Evolutionary conservation across 2,329 filamentous ascomycete genomes (phyloP).

Genomic region (Fusarium dimerum): DNA sequence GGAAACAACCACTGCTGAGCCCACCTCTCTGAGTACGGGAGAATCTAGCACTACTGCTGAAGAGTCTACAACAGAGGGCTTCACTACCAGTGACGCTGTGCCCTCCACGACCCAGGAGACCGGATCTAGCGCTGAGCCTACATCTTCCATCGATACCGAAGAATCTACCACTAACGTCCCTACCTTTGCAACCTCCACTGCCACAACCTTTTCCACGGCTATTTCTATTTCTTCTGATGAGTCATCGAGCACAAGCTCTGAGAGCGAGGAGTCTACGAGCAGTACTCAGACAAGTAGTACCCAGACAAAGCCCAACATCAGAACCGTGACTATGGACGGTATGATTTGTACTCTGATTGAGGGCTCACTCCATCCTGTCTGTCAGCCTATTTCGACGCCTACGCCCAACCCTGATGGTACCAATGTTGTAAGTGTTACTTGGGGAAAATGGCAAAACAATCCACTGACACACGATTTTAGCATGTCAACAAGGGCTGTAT

Average conservation of each 20-base stretch:
- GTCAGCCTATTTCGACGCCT: constrained; percentile 1
- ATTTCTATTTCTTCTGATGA: background rate
- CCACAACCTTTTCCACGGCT: constrained; percentile 1
- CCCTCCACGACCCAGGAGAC: too few species aligned
- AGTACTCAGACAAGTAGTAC: background rate
- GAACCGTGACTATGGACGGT: constrained; percentile 1
- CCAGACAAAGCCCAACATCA: background rate
- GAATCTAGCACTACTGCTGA: too few species aligned
- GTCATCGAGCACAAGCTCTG: background rate
- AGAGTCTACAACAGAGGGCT: too few species aligned
- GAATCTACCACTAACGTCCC: background rate
- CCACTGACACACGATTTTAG: constrained; percentile 2
- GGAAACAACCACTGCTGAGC: too few species aligned
- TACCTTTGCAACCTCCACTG: background rate
- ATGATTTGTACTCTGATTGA: constrained; percentile 4
- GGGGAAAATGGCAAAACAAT: too few species aligned
- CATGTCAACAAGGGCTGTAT: constrained; percentile 11
- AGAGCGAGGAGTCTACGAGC: background rate
- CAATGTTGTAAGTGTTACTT: constrained; percentile 6
- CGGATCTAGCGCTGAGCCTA: too few species aligned
- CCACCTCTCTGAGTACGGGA: too few species aligned
- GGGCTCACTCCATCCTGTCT: constrained; percentile 7
- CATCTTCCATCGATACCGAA: background rate
- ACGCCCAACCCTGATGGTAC: constrained; percentile 12
- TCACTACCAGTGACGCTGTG: too few species aligned